A percentile compares a stretch with the other conserved stretches of the same genome.
Evolutionary conservation across 192 early-diverging fungal genomes (phyloP).

Genomic region (Backusella westeae): DNA sequence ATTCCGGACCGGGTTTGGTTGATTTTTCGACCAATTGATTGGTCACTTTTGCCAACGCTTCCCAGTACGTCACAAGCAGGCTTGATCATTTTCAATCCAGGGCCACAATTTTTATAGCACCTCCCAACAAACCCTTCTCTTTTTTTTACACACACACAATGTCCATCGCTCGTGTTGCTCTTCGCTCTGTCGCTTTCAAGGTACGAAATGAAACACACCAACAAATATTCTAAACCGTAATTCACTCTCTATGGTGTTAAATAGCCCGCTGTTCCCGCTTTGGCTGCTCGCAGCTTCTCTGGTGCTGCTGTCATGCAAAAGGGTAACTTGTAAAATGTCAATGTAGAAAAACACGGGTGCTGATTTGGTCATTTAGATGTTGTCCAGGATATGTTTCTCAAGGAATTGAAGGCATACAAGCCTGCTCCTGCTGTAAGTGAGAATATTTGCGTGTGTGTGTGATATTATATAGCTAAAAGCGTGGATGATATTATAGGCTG

Average conservation of each 20-base stretch:
- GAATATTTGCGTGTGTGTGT: background rate
- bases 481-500: background rate
- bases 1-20: too few relatives aligned
- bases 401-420: constrained; percentile 57
- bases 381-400: constrained; percentile 48
- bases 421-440: constrained; percentile 43
- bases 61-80: background rate
- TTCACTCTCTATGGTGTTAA: background rate
- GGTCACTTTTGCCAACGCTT: too few relatives aligned
- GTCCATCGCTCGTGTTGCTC: constrained; percentile 20
- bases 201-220: background rate
- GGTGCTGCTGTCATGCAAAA: constrained; percentile 47
- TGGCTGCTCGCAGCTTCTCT: constrained; percentile 52
- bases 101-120: background rate
- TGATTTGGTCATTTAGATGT: constrained; percentile 36
- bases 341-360: background rate
- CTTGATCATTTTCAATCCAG: background rate
- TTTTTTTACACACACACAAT: background rate
- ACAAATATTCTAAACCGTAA: background rate
- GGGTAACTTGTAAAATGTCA: constrained; percentile 30
- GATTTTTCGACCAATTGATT: too few relatives aligned
- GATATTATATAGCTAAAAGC: background rate
- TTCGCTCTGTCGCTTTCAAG: constrained; percentile 21
- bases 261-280: constrained; percentile 37
- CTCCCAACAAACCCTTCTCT: background rate